Evolutionary conservation across 1,139 yeast genomes (phyloP).

Genomic region (Hyphopichia pseudoburtonii): DNA sequence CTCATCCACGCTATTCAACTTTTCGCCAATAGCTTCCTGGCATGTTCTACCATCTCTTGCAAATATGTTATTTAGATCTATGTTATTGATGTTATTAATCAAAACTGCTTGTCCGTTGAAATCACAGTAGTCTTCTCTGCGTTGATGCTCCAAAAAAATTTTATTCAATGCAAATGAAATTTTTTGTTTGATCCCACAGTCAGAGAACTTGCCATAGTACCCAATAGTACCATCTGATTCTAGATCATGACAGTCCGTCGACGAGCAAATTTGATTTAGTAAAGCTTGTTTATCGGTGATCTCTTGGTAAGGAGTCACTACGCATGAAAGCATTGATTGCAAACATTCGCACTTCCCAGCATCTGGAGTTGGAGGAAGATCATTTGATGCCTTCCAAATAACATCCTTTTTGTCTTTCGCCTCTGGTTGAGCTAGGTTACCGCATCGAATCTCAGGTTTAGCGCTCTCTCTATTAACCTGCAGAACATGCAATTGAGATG

Average conservation of each 20-base stretch:
- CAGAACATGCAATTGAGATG: slow-evolving; percentile 13
- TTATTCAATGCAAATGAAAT: slow-evolving; percentile 55
- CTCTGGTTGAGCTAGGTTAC: background rate
- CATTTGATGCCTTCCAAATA: slow-evolving; percentile 43
- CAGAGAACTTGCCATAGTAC: slow-evolving; percentile 56
- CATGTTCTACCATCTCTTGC: slow-evolving; percentile 32
- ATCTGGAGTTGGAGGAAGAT: slow-evolving; percentile 58
- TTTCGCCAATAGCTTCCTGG: slow-evolving; percentile 5
- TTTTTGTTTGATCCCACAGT: slow-evolving; percentile 52
- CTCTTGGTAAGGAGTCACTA: slow-evolving; percentile 34
- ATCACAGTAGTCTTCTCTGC: slow-evolving; percentile 31
- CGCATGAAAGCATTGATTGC: slow-evolving; percentile 50
- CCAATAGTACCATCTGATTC: slow-evolving; percentile 49
- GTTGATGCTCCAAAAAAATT: slow-evolving; percentile 34
- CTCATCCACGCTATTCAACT: background rate
- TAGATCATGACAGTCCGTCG: slow-evolving; percentile 53
- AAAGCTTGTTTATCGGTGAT: slow-evolving; percentile 27
- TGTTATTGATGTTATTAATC: slow-evolving; percentile 22
- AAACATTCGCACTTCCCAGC: slow-evolving; percentile 56
- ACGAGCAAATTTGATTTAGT: slow-evolving; percentile 48
- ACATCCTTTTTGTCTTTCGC: slow-evolving; percentile 6
- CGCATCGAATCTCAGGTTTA: no score
- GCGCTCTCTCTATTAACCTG: slow-evolving; percentile 11
- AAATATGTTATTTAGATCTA: slow-evolving; percentile 19
- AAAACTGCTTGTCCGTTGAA: slow-evolving; percentile 40